These are phyloP conservation scores for Cyberlindnera mrakii DNA, from an alignment of 805 yeast genomes.

Conservation along the genomic window DNA sequence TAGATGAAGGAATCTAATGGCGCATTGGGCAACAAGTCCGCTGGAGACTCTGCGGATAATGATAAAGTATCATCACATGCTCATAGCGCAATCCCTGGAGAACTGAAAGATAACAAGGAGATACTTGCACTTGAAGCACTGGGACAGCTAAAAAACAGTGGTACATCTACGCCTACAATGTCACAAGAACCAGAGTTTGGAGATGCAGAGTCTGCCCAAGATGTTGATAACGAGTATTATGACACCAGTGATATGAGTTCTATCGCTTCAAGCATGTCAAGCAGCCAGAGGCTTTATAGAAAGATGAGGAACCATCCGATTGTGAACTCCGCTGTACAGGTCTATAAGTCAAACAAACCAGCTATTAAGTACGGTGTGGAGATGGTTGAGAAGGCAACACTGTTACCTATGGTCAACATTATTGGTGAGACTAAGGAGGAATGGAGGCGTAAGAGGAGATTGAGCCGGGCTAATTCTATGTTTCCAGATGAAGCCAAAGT, in stretches of 20 bases:
- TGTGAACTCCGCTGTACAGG: slow-evolving; percentile 22
- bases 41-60: not conserved
- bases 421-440: slow-evolving; percentile 32
- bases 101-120: not conserved
- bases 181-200: not conserved
- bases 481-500: slow-evolving; percentile 23
- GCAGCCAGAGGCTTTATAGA: slow-evolving; percentile 32
- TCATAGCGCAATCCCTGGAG: not conserved
- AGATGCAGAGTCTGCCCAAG: slow-evolving; percentile 5
- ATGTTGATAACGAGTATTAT: slow-evolving; percentile 36
- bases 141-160: slow-evolving; percentile 22
- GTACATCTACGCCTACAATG: slow-evolving; percentile 7
- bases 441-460: slow-evolving; percentile 34
- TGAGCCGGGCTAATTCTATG: slow-evolving; percentile 22
- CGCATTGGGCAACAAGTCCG: too few relatives aligned
- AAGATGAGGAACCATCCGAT: slow-evolving; percentile 35
- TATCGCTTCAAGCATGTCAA: not conserved
- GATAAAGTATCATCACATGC: slow-evolving; percentile 3
- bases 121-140: slow-evolving; percentile 21
- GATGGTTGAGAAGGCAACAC: slow-evolving; percentile 49
- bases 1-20: too few relatives aligned
- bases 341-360: slow-evolving; percentile 35
- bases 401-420: slow-evolving; percentile 41
- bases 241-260: slow-evolving; percentile 12
- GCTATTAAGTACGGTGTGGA: slow-evolving; percentile 55